phyloP scores from a whole-genome alignment of 1,139 yeast species.

The Protomyces gravidus region DNA sequence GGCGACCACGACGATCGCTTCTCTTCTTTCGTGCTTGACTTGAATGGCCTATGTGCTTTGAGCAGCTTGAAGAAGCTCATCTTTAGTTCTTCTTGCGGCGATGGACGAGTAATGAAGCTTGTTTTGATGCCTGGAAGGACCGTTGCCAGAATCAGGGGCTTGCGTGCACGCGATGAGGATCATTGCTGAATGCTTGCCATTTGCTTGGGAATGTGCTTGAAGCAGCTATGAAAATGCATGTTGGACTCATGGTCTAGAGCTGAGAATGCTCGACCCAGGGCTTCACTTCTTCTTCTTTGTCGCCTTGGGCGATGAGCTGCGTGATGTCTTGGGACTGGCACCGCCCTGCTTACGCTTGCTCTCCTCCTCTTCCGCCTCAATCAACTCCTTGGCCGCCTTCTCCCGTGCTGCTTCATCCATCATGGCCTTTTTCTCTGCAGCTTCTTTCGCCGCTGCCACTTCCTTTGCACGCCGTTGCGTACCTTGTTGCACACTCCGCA shows the following conservation, averaged over 20 bases:
- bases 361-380: conserved; percentile 17
- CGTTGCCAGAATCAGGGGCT: too few species aligned
- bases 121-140: too few species aligned
- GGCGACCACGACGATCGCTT: too few species aligned
- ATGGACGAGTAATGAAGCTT: too few species aligned
- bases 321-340: background rate
- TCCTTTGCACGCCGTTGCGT: conserved; percentile 1
- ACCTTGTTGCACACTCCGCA: conserved; percentile 2
- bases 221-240: too few species aligned
- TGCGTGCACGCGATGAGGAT: too few species aligned
- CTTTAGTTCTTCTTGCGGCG: too few species aligned
- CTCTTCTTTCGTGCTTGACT: background rate
- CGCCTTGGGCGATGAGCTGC: background rate
- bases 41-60: too few species aligned
- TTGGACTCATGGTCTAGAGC: background rate
- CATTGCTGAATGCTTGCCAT: too few species aligned
- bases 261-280: too few species aligned
- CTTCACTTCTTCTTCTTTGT: background rate
- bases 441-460: background rate
- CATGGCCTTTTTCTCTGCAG: background rate
- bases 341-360: background rate
- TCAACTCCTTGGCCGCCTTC: conserved; percentile 8
- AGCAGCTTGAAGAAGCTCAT: background rate
- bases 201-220: too few species aligned
- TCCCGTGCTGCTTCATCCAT: conserved; percentile 16